Base-by-base conservation (phyloP, 2,329 filamentous ascomycete species). In the Nigrograna mackinnonii region DNA sequence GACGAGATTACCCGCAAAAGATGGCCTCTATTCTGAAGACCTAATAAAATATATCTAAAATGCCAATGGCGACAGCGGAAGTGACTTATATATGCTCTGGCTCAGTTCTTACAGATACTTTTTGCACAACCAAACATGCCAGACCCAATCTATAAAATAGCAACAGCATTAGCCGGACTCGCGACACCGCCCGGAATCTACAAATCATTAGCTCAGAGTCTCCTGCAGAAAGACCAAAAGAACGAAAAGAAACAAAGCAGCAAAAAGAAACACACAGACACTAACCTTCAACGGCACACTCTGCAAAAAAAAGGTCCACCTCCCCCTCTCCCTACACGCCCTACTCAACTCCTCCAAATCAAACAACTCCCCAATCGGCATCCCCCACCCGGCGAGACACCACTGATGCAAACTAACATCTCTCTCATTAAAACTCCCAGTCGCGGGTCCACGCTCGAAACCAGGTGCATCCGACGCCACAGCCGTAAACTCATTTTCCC, bases 171-270 rank as follows among this genome's bases (percentile, higher is more conserved):
- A 1, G 65, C 64, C 13, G 66, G 65, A 40, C 61, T 66, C 7
- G 66, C 65, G 11, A 69, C 64, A 14, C 66, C 66, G 6, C 80
- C 77, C 0, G 78, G 76, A 21, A 82, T 74, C 62, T 67, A 19
- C n/a, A n/a, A n/a, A n/a, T n/a, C n/a, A n/a, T n/a, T n/a, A n/a
- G n/a, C n/a, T n/a, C n/a, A n/a, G n/a, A n/a, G n/a, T n/a, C n/a
- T n/a, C n/a, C n/a, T n/a, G n/a, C n/a, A n/a, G n/a, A n/a, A n/a
- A n/a, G n/a, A n/a, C n/a, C n/a, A n/a, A n/a, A n/a, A n/a, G n/a
- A n/a, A n/a, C n/a, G n/a, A n/a, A n/a, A n/a, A n/a, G n/a, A n/a
- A n/a, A n/a, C n/a, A n/a, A n/a, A n/a, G n/a, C n/a, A n/a, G n/a
- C n/a, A n/a, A n/a, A n/a, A n/a, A n/a, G n/a, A n/a, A n/a, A n/a